These are phyloP conservation scores for Gastrolobium bilobum DNA, from an alignment of 306 rosid genomes.

Conservation along the genomic window DNA sequence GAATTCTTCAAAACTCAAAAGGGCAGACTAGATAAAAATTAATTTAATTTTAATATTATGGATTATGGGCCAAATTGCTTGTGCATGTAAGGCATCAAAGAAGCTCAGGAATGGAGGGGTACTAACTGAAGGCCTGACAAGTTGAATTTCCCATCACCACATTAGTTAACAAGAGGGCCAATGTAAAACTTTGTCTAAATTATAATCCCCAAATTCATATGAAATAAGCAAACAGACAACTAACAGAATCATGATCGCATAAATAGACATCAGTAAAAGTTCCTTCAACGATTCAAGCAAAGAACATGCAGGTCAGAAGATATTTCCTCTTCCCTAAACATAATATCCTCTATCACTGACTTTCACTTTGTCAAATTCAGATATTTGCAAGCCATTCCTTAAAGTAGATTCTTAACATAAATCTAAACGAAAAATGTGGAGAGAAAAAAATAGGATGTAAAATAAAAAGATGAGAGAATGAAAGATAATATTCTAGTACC, in stretches of 20 bases:
- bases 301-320: not conserved
- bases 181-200: not conserved
- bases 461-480: slow-evolving; percentile 26
- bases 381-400: slow-evolving; percentile 7
- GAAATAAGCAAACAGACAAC: not conserved
- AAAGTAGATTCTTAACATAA: slow-evolving; percentile 1
- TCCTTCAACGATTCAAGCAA: not conserved
- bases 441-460: not conserved
- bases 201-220: slow-evolving; percentile 22
- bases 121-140: not conserved
- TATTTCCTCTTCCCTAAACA: not conserved
- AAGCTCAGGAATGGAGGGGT: not conserved
- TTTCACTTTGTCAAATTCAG: slow-evolving; percentile 28
- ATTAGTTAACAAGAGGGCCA: not conserved
- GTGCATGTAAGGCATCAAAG: not conserved
- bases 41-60: slow-evolving; percentile 23
- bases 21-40: slow-evolving; percentile 8
- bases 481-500: slow-evolving; percentile 56
- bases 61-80: not conserved
- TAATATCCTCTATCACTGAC: not conserved
- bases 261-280: not conserved
- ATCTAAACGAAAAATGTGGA: not conserved
- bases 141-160: not conserved
- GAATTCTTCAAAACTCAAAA: not conserved
- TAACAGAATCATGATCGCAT: not conserved